phyloP scores from a whole-genome alignment of 2,329 filamentous ascomycete species.

The Penicillium sp. region DNA sequence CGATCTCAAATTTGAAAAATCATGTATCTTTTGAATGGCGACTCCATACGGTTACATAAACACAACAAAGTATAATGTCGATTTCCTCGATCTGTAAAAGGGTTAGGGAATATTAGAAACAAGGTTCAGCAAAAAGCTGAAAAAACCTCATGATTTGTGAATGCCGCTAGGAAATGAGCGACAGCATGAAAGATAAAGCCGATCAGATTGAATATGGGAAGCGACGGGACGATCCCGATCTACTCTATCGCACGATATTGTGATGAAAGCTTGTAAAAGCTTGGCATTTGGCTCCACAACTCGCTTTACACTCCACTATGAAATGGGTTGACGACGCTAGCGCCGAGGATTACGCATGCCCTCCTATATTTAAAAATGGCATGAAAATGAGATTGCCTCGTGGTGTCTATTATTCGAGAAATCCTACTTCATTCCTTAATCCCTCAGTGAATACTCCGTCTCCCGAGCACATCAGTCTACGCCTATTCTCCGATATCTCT shows the following conservation, averaged over 20 bases:
- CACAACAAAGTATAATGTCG: too few relatives aligned
- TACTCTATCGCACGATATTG: background rate
- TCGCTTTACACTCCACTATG: slow-evolving; percentile 7
- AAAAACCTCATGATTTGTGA: background rate
- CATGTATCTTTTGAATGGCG: too few relatives aligned
- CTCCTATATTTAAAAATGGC: slow-evolving; percentile 12
- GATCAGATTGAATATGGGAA: background rate
- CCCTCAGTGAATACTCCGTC: too few relatives aligned
- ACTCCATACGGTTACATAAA: too few relatives aligned
- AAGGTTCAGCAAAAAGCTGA: background rate
- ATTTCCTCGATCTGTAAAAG: too few relatives aligned
- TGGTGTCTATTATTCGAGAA: background rate
- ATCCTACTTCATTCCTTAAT: background rate
- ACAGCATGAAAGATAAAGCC: background rate
- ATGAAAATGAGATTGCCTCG: slow-evolving; percentile 1
- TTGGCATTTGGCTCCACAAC: slow-evolving; percentile 12
- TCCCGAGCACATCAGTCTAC: background rate
- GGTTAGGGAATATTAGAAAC: too few relatives aligned
- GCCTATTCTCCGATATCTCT: background rate
- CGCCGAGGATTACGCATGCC: slow-evolving; percentile 24
- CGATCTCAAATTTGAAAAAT: too few relatives aligned
- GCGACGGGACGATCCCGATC: background rate
- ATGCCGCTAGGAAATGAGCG: background rate
- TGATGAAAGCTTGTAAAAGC: slow-evolving; percentile 16
- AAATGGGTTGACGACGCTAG: slow-evolving; percentile 25